phyloP scores from a whole-genome alignment of 2,329 filamentous ascomycete genomes.

The Graphilbum ipis-grandicollis region DNA sequence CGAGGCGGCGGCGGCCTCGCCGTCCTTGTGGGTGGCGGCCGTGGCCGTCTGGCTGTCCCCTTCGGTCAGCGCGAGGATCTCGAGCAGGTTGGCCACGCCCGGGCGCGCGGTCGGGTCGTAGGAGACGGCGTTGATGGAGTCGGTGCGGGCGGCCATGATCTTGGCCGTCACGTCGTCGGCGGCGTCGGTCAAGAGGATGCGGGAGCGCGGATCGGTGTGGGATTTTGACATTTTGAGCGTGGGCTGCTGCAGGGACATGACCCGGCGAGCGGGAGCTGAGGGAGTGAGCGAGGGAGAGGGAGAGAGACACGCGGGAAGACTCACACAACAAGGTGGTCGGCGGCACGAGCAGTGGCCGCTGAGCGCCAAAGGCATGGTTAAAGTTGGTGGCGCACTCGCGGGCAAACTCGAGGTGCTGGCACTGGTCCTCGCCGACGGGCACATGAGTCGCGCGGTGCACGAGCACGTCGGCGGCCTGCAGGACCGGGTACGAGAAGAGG shows the following conservation, averaged over 20 bases:
- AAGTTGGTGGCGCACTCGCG: constrained; percentile 75
- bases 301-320: neutral
- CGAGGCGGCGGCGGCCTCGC: neutral
- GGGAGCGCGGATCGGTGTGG: constrained; percentile 48
- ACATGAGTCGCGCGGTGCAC: constrained; percentile 85
- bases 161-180: constrained; percentile 48
- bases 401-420: constrained; percentile 85
- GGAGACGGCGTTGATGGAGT: constrained; percentile 46
- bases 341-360: constrained; percentile 43
- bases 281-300: neutral
- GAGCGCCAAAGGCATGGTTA: constrained; percentile 42
- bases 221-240: constrained; percentile 90
- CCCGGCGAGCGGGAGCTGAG: constrained; percentile 52
- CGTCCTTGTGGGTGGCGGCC: no score
- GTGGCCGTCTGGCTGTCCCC: no score
- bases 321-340: constrained; percentile 27
- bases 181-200: constrained; percentile 67
- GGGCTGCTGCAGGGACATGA: constrained; percentile 79
- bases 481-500: constrained; percentile 86
- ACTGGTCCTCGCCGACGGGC: constrained; percentile 90
- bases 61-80: constrained; percentile 55
- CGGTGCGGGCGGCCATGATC: constrained; percentile 58
- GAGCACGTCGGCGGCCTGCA: constrained; percentile 88
- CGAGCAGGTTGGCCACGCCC: constrained; percentile 74
- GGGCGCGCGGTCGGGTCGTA: constrained; percentile 57